Percentiles rank a stretch among this genome's conserved stretches.
Evolutionary conservation across 139 green algal genomes (phyloP).

Genomic region (Zygnema circumcarinatum): DNA sequence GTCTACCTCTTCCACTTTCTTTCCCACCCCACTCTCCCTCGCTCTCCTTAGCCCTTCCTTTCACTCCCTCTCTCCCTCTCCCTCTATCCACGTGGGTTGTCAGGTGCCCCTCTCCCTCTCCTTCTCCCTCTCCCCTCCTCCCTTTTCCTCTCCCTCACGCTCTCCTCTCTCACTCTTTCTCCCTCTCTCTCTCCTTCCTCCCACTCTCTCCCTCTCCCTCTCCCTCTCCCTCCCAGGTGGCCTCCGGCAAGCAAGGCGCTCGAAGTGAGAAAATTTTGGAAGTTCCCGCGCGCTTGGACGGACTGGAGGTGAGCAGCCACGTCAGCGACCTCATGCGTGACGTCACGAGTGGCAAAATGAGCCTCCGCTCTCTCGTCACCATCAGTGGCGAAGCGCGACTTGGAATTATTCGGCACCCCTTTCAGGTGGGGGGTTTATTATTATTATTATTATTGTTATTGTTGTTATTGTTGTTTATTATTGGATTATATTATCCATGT

Average conservation of each 20-base stretch:
- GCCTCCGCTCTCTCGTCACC: constrained; percentile 1
- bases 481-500: neutral
- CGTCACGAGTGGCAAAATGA: constrained; percentile 8
- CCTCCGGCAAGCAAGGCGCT: constrained; percentile 9
- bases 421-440: neutral
- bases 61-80: too few relatives aligned
- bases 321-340: constrained; percentile 2
- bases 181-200: neutral
- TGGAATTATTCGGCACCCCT: neutral
- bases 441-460: neutral
- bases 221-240: neutral
- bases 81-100: too few relatives aligned
- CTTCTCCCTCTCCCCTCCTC: too few relatives aligned
- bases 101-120: too few relatives aligned
- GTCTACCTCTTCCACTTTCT: too few relatives aligned
- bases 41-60: too few relatives aligned
- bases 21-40: too few relatives aligned
- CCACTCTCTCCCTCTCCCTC: neutral
- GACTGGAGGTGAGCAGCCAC: constrained; percentile 22
- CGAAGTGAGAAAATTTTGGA: constrained; percentile 5
- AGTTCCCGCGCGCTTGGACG: constrained; percentile 9
- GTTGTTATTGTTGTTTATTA: too few relatives aligned
- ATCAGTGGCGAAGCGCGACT: constrained; percentile 9
- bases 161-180: neutral
- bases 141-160: too few relatives aligned